A percentile compares a stretch with the other conserved stretches of the same genome.
Conservation (phyloP, 345 rosid species). For the Noccaea bulbosa region DNA sequence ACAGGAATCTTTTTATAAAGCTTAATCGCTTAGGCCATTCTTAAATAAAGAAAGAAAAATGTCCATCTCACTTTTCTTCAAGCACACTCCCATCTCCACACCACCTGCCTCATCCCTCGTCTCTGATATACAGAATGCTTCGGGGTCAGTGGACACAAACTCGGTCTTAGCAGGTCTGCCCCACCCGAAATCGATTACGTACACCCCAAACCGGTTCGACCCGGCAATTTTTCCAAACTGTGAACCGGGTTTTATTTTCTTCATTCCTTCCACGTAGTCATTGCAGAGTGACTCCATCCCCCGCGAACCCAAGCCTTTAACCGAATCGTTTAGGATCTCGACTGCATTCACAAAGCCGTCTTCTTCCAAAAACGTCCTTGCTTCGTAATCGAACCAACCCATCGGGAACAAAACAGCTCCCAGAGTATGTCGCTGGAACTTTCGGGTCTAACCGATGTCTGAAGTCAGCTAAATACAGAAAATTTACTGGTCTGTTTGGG, state of each 20-base stretch:
- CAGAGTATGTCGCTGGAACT: too few species aligned
- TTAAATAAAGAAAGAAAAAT: constrained; percentile 5
- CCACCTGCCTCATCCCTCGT: constrained; percentile 33
- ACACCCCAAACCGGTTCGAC: constrained; percentile 6
- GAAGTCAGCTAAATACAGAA: too few species aligned
- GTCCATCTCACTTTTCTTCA: constrained; percentile 26
- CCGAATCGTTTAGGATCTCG: not conserved
- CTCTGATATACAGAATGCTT: constrained; percentile 28
- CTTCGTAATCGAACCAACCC: too few species aligned
- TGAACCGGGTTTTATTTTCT: not conserved
- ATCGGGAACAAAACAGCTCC: too few species aligned
- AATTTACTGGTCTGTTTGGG: too few species aligned
- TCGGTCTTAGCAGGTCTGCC: constrained; percentile 17
- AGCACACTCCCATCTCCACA: constrained; percentile 34
- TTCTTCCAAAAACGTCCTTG: not conserved
- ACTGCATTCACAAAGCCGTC: constrained; percentile 28
- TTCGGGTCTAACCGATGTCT: too few species aligned
- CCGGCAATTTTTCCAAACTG: constrained; percentile 1
- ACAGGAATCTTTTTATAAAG: too few species aligned
- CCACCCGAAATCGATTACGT: constrained; percentile 31
- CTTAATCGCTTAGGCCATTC: not conserved
- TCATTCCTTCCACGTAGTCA: not conserved
- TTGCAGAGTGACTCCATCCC: not conserved
- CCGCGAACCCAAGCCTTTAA: not conserved
- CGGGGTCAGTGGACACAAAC: constrained; percentile 1